phyloP scores from a whole-genome alignment of 202 grass and related monocot species.

The Setaria viridis region DNA sequence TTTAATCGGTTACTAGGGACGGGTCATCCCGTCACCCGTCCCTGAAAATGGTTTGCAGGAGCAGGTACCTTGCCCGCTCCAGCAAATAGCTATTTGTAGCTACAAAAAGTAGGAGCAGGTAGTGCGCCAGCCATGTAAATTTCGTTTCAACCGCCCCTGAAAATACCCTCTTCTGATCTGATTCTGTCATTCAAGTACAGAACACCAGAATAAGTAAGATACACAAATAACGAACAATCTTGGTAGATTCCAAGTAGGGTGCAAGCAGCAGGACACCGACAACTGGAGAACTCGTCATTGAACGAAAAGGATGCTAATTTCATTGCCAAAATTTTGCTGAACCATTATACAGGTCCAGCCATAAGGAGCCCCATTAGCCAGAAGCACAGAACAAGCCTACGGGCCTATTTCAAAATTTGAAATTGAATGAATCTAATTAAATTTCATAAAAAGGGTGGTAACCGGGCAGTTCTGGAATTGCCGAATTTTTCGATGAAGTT shows the following conservation, averaged over 20 bases:
- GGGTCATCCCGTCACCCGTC: too few relatives aligned
- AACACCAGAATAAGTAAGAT: neutral
- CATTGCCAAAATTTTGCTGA: conserved; percentile 46
- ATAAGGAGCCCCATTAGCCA: neutral
- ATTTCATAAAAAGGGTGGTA: too few relatives aligned
- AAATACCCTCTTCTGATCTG: neutral
- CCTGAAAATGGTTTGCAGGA: too few relatives aligned
- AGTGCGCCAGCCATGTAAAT: too few relatives aligned
- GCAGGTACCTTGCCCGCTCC: too few relatives aligned
- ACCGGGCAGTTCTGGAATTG: too few relatives aligned
- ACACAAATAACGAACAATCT: neutral
- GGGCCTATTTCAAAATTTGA: neutral
- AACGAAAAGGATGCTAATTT: neutral
- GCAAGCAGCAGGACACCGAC: neutral
- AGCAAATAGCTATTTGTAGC: too few relatives aligned
- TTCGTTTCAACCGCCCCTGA: too few relatives aligned
- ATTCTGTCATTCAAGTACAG: neutral
- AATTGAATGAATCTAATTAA: too few relatives aligned
- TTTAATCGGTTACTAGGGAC: too few relatives aligned
- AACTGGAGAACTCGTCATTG: neutral
- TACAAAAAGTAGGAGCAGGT: too few relatives aligned
- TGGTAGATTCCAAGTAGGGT: neutral
- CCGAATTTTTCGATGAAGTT: too few relatives aligned
- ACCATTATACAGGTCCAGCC: conserved; percentile 16
- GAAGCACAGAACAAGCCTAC: neutral